Evolutionary conservation across 495 filamentous ascomycete species (phyloP).

Genomic region (Talaromyces proteolyticus): DNA sequence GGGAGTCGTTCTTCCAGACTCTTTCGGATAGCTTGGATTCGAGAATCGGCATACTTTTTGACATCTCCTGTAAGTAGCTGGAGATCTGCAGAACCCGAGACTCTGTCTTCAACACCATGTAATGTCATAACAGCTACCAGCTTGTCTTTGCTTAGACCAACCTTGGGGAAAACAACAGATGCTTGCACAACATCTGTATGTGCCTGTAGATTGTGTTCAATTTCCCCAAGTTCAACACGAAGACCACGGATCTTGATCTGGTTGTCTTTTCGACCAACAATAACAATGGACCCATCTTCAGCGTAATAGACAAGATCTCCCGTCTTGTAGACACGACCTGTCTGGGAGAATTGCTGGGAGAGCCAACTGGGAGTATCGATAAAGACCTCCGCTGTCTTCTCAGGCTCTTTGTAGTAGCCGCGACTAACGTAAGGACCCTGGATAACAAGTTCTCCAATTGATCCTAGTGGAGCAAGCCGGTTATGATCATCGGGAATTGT

Average conservation of each 20-base stretch:
- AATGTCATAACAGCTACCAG: conserved; percentile 16
- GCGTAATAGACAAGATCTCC: conserved; percentile 2
- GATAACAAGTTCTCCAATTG: conserved; percentile 42
- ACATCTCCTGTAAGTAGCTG: not conserved
- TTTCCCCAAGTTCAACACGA: conserved; percentile 35
- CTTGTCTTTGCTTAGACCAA: not conserved
- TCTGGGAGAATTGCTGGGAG: conserved; percentile 6
- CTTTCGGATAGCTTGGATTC: not conserved
- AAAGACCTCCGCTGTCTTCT: conserved; percentile 32
- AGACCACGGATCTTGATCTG: conserved; percentile 48
- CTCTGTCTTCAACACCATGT: conserved; percentile 14
- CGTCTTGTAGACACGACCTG: not conserved
- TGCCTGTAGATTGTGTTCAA: not conserved
- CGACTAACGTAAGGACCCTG: conserved; percentile 40
- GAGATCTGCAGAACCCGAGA: not conserved
- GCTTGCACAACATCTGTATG: not conserved
- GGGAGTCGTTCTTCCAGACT: conserved; percentile 16
- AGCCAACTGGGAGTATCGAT: conserved; percentile 35
- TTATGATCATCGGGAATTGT: conserved; percentile 35
- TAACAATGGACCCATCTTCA: not conserved
- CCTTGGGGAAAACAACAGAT: not conserved
- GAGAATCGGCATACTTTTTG: not conserved
- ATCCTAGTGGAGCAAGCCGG: conserved; percentile 34
- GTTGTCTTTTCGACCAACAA: conserved; percentile 29
- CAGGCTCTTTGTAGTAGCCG: conserved; percentile 34